Evolutionary conservation across 2,329 filamentous ascomycete genomes (phyloP).

Genomic region (Coniella vitis): DNA sequence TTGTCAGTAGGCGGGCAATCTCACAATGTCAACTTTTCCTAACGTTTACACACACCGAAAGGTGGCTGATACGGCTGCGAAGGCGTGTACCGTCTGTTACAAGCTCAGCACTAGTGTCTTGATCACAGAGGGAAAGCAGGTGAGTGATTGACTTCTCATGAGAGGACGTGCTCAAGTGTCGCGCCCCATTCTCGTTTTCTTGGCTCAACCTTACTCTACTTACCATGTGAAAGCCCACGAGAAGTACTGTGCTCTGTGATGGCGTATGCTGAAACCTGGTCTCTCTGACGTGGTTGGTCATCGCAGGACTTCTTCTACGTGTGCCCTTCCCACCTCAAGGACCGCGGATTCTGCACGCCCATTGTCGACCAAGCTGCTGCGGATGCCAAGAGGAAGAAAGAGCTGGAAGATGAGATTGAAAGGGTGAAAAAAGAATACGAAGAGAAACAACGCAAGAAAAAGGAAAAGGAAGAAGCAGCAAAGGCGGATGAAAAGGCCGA

Average conservation of each 20-base stretch:
- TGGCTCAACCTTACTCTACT: too few species aligned
- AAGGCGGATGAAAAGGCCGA: slow-evolving; percentile 43
- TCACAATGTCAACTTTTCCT: slow-evolving; percentile 46
- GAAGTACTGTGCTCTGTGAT: too few species aligned
- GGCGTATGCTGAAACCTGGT: too few species aligned
- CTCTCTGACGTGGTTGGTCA: slow-evolving; percentile 9
- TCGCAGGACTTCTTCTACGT: slow-evolving; percentile 81
- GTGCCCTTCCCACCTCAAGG: slow-evolving; percentile 75
- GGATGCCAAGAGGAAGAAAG: slow-evolving; percentile 59
- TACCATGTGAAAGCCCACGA: too few species aligned
- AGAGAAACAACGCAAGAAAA: slow-evolving; percentile 61
- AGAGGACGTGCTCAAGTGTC: neutral
- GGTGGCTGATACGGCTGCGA: slow-evolving; percentile 77
- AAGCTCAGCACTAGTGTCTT: slow-evolving; percentile 82
- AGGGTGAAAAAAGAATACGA: slow-evolving; percentile 71
- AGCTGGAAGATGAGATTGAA: slow-evolving; percentile 57
- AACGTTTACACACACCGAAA: slow-evolving; percentile 82
- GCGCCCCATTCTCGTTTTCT: neutral
- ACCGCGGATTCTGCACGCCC: slow-evolving; percentile 71
- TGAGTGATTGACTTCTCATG: slow-evolving; percentile 29
- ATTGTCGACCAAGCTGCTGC: slow-evolving; percentile 62
- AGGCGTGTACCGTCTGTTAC: slow-evolving; percentile 85
- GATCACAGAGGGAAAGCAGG: slow-evolving; percentile 84
- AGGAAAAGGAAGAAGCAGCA: slow-evolving; percentile 58
- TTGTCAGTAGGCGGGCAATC: neutral